Conservation (phyloP, 257 asterid species). For the Osmanthus fragrans region DNA sequence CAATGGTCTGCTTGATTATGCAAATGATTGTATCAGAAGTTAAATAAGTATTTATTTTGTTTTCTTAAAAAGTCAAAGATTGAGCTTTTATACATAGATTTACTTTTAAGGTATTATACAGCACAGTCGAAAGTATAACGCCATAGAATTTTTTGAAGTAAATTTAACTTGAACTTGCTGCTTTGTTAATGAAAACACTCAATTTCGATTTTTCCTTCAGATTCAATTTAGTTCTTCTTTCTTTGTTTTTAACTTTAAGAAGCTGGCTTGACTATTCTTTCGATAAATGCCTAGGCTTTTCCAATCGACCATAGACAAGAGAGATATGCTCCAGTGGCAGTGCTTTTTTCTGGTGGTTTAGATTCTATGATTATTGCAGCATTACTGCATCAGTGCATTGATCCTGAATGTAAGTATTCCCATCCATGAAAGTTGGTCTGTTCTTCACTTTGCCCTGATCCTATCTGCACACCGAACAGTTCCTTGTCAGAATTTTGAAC, state of each 20-base stretch:
- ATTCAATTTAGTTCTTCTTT: background rate
- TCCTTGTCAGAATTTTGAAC: conserved; percentile 2
- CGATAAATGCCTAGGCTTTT: conserved; percentile 39
- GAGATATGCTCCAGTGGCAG: conserved; percentile 73
- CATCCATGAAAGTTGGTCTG: conserved; percentile 14
- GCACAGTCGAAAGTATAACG: background rate
- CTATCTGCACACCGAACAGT: conserved; percentile 2
- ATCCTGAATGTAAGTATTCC: conserved; percentile 62
- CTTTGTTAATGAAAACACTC: background rate
- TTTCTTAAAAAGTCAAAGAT: background rate
- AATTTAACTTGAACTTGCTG: background rate
- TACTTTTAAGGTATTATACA: background rate
- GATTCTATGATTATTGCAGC: conserved; percentile 98
- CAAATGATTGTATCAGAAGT: background rate
- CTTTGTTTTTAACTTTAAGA: background rate
- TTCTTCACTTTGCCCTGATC: conserved; percentile 13
- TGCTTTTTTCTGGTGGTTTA: conserved; percentile 94
- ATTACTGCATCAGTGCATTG: conserved; percentile 75
- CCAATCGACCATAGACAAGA: conserved; percentile 33
- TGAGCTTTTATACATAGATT: background rate
- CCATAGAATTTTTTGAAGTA: background rate
- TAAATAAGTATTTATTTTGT: background rate
- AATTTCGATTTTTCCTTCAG: background rate
- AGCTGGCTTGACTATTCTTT: conserved; percentile 11
- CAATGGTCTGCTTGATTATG: conserved; percentile 10